Conservation (phyloP, 306 rosid species). For the Citrullus amarus region DNA sequence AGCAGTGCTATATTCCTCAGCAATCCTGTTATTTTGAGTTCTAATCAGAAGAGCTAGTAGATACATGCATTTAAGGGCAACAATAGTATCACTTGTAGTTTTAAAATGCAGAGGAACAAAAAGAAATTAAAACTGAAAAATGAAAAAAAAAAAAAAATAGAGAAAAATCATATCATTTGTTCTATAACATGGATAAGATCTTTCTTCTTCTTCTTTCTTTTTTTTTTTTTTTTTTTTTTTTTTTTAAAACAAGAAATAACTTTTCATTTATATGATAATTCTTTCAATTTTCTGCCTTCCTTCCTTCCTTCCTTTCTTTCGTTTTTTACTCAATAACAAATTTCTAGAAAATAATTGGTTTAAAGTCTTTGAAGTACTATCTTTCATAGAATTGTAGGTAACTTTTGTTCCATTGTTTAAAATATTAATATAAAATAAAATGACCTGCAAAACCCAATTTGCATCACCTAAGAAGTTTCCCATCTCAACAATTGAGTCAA, state of each 20-base stretch:
- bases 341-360: not conserved
- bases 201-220: not conserved
- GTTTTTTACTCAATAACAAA: not conserved
- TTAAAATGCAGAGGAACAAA: not conserved
- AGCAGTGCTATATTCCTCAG: conserved; percentile 35
- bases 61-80: not conserved
- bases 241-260: not conserved
- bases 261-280: not conserved
- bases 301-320: no score
- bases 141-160: not conserved
- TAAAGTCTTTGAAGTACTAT: not conserved
- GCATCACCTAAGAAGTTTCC: not conserved
- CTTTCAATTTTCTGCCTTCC: not conserved
- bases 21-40: conserved; percentile 38
- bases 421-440: no score
- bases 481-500: not conserved
- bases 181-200: not conserved
- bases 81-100: not conserved
- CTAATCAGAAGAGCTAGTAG: not conserved
- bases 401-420: not conserved
- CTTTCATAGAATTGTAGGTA: not conserved
- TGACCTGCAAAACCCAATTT: no score
- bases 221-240: no score
- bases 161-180: not conserved
- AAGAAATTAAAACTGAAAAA: not conserved